These are phyloP conservation scores for Septoria linicola DNA, from an alignment of 2,329 filamentous ascomycete species.

Conservation along the genomic window DNA sequence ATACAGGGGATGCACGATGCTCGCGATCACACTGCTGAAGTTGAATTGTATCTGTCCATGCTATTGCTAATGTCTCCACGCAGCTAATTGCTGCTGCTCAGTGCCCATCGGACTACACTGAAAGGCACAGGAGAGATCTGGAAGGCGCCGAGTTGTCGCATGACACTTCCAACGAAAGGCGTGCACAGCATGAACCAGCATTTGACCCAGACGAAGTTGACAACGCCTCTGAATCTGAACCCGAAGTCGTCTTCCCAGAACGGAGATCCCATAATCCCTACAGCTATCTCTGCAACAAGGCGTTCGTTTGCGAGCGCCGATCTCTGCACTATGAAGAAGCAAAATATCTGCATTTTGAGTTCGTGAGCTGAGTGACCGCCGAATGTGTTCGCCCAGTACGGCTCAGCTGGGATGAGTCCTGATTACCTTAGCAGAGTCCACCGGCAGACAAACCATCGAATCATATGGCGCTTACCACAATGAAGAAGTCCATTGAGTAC, in stretches of 20 bases:
- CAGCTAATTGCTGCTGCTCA: no score
- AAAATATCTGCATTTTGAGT: constrained; percentile 2
- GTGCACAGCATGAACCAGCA: constrained; percentile 1
- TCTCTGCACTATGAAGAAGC: constrained; percentile 3
- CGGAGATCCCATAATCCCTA: background rate
- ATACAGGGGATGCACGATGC: no score
- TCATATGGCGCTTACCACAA: background rate
- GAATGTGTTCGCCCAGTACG: background rate
- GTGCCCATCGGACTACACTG: background rate
- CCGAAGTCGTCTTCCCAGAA: constrained; percentile 2
- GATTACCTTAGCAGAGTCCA: background rate
- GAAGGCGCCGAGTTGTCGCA: constrained; percentile 4
- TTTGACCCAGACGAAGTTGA: background rate
- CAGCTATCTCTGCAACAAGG: background rate
- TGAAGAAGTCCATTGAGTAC: background rate
- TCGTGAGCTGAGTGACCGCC: background rate
- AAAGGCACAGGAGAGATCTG: constrained; percentile 3
- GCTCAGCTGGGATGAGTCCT: background rate
- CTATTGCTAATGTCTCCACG: background rate
- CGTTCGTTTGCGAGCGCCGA: background rate
- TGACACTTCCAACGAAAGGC: background rate
- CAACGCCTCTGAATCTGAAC: background rate
- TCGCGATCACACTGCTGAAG: no score
- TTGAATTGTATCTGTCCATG: background rate
- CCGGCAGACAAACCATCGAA: background rate